A percentile compares a stretch with the other conserved stretches of the same genome.
Evolutionary conservation across 345 rosid genomes (phyloP).

Genomic region (Salix exigua): DNA sequence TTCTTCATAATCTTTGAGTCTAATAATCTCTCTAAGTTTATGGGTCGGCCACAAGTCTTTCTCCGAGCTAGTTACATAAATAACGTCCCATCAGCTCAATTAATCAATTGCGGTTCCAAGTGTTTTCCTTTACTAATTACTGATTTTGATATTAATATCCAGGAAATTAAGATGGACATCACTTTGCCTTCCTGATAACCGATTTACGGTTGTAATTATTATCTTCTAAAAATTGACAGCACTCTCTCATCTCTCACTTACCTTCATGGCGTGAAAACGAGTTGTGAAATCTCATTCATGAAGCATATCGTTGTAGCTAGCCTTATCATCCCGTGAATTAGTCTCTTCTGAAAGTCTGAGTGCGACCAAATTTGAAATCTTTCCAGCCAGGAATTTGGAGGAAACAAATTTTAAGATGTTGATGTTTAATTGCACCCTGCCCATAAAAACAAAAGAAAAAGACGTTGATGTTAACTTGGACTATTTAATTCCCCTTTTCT

Average conservation of each 20-base stretch:
- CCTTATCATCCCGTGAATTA: too few relatives aligned
- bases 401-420: neutral
- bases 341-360: neutral
- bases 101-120: neutral
- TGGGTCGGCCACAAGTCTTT: neutral
- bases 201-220: neutral
- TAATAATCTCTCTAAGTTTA: neutral
- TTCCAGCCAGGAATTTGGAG: neutral
- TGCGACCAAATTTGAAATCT: neutral
- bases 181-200: neutral
- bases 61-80: neutral
- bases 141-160: neutral
- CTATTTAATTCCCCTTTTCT: neutral
- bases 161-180: neutral
- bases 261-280: neutral
- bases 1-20: constrained; percentile 14
- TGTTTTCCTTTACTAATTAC: neutral
- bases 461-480: neutral
- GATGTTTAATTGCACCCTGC: neutral
- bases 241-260: neutral
- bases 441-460: neutral
- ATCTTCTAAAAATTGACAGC: neutral
- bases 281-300: neutral
- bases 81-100: neutral
- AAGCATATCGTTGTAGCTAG: neutral